These are phyloP conservation scores for Blepharisma japonicum DNA, from an alignment of 73 alveolate species.

Conservation along the genomic window DNA sequence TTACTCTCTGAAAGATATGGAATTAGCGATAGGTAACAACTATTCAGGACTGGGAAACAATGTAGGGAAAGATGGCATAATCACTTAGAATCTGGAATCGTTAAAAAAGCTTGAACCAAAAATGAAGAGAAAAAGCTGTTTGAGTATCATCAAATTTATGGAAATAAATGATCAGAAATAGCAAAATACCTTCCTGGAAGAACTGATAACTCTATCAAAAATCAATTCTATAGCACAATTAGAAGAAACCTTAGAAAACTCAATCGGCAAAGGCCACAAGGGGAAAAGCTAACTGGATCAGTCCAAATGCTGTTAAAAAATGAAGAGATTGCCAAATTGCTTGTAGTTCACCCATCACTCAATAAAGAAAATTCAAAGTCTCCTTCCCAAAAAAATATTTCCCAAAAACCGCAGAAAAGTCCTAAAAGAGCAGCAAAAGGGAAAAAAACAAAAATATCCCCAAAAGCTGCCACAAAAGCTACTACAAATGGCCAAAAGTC, in stretches of 20 bases:
- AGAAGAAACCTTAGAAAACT: conserved; percentile 75
- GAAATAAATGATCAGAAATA: conserved; percentile 86
- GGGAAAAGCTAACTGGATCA: too few relatives aligned
- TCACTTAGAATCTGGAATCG: conserved; percentile 77
- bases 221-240: conserved; percentile 76
- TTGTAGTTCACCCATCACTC: too few relatives aligned
- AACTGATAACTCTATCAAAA: conserved; percentile 81
- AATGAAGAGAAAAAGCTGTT: conserved; percentile 78
- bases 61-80: conserved; percentile 91
- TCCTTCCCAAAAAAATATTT: too few relatives aligned
- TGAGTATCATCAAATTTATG: conserved; percentile 65
- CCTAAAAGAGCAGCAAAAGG: too few relatives aligned
- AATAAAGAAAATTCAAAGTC: too few relatives aligned
- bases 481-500: too few relatives aligned
- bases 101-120: conserved; percentile 65
- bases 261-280: background rate
- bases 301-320: too few relatives aligned
- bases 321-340: too few relatives aligned
- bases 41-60: conserved; percentile 71
- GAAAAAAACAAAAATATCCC: too few relatives aligned
- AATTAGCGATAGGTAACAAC: conserved; percentile 6
- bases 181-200: conserved; percentile 78
- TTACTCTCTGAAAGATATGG: conserved; percentile 34
- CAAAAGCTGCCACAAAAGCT: too few relatives aligned
- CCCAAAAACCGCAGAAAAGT: too few relatives aligned